A percentile compares a stretch with the other conserved stretches of the same genome.
Evolutionary conservation across 2,329 filamentous ascomycete genomes (phyloP).

Genomic region (Diaporthe eres): DNA sequence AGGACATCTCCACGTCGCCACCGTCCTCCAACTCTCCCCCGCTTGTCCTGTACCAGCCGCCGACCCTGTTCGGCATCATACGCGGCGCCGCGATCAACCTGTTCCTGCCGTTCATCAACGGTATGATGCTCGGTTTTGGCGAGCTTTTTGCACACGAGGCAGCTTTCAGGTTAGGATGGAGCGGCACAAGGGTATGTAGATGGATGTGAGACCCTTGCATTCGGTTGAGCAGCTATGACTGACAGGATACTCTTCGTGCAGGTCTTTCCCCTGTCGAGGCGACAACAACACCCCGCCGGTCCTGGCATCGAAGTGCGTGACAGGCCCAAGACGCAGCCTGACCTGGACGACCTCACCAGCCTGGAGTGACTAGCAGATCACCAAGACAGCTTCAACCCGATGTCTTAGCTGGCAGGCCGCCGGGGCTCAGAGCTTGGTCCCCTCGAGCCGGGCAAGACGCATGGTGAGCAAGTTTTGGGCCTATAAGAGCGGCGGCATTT

Average conservation of each 20-base stretch:
- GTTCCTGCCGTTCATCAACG: conserved; percentile 95
- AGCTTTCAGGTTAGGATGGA: conserved; percentile 94
- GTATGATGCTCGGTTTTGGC: conserved; percentile 97
- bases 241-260: conserved; percentile 46
- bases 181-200: conserved; percentile 84
- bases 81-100: conserved; percentile 95
- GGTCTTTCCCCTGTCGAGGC: conserved; percentile 72
- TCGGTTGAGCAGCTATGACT: not conserved
- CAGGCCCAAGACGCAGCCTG: conserved; percentile 69
- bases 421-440: not conserved
- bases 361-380: conserved; percentile 68
- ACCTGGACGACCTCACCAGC: conserved; percentile 76
- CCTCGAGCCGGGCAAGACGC: not conserved
- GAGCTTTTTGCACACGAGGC: conserved; percentile 97
- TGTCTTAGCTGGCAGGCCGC: conserved; percentile 2
- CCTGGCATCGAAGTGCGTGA: conserved; percentile 87
- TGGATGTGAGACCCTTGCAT: not conserved
- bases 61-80: conserved; percentile 87
- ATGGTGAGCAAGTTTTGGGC: not conserved
- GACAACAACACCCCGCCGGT: conserved; percentile 77
- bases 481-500: not conserved
- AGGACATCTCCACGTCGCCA: conserved; percentile 73
- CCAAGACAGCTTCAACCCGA: conserved; percentile 20
- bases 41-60: conserved; percentile 89
- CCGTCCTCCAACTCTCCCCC: conserved; percentile 75